Evolutionary conservation across 176 grass and related monocot genomes (phyloP).

Genomic region (Eleusine indica): DNA sequence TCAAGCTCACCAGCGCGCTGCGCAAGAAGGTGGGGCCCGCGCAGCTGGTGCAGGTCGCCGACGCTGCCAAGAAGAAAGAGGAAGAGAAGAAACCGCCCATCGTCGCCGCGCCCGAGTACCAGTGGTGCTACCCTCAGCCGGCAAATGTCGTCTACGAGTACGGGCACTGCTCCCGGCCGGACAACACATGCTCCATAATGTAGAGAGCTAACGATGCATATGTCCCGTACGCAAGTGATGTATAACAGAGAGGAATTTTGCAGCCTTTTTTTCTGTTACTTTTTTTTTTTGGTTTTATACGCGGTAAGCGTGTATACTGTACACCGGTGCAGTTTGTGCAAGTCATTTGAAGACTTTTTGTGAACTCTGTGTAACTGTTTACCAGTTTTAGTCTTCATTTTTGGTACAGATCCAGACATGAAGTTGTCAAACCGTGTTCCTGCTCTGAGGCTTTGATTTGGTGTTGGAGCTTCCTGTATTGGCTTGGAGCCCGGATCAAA

Average conservation of each 20-base stretch:
- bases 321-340: not conserved
- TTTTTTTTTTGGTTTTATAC: too few species aligned
- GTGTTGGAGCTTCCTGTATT: not conserved
- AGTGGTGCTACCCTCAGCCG: not conserved
- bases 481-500: not conserved
- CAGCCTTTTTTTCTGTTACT: not conserved
- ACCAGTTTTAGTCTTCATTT: not conserved
- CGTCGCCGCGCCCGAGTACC: not conserved
- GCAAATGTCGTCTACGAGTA: not conserved
- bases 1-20: conserved; percentile 45
- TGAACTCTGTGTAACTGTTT: not conserved
- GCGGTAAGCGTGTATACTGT: not conserved
- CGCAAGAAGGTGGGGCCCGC: conserved; percentile 49
- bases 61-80: conserved; percentile 37
- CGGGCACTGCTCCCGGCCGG: not conserved
- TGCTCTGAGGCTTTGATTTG: not conserved
- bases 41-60: conserved; percentile 40
- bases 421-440: not conserved
- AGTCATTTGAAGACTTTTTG: not conserved
- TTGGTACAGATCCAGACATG: not conserved
- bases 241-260: not conserved
- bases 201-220: not conserved
- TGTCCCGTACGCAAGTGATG: not conserved
- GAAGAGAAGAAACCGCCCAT: not conserved
- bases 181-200: conserved; percentile 5